Base-by-base conservation (phyloP, 441 rosid genomes). In the Bruguiera hainesii region DNA sequence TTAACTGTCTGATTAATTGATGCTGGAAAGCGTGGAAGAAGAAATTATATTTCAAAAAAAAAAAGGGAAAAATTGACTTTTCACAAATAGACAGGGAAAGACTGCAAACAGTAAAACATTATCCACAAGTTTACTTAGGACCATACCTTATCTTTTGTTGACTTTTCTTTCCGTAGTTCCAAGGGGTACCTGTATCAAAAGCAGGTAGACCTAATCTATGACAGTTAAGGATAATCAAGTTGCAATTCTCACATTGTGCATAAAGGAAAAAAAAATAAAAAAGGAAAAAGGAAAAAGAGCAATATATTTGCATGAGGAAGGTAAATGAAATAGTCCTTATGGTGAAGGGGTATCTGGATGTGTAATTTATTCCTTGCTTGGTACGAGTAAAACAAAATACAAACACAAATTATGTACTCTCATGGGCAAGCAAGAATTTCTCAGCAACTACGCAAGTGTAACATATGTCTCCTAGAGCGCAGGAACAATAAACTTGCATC, bases 111-210 rank as follows among this genome's bases (percentile, higher is more conserved):
- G 70, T 4, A 39, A 65, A 56, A n/a, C 8, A 29, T 2, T 35
- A 39, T 50, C 7, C 19, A 26, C 58, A 42, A 35, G 37, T 52
- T 30, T 66, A 25, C 16, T 63, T 15, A 21, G 21, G 42, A 30
- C 16, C 65, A 52, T 81, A 91, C 99, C 94, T 87, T 91, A 76
- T 84, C 94, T 81, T 91, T 94, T 66, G 97, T 76, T 68, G 96
- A 85, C 80, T 91, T 94, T 75, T 85, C 97, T 83, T 91, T 94
- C 69, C 99, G 81, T 59, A 94, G 77, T 86, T 94, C 99, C 75
- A 94, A 73, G 16, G 99, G 99, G 64, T 94, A 91, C 99, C 98
- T 93, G 64, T 30, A 59, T 25, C 71, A 73, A 77, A 79, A 69
- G 63, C 31, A 66, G 61, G 15, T 42, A 51, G 62, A 61, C 16